These are phyloP conservation scores for Aspergillus tubingensis DNA, from an alignment of 2,329 filamentous ascomycete species.

Conservation along the genomic window DNA sequence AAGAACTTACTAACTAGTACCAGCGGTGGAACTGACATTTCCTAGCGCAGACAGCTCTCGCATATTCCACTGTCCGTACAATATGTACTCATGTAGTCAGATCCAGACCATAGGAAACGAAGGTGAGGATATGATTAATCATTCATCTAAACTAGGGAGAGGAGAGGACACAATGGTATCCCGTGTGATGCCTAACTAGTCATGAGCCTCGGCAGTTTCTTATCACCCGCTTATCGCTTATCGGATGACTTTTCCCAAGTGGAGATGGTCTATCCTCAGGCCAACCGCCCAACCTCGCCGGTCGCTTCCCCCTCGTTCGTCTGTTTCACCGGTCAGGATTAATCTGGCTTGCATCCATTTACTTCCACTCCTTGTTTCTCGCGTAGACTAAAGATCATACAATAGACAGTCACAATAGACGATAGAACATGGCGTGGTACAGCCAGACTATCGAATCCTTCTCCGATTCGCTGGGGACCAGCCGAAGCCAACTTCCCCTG, in stretches of 20 bases:
- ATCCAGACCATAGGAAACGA: too few relatives aligned
- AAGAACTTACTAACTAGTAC: too few relatives aligned
- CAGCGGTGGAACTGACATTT: too few relatives aligned
- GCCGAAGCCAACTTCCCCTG: slow-evolving; percentile 33
- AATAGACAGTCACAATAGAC: not conserved
- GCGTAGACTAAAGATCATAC: not conserved
- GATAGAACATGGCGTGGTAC: slow-evolving; percentile 35
- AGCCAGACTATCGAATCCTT: slow-evolving; percentile 37
- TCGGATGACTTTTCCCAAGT: not conserved
- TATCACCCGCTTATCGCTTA: not conserved
- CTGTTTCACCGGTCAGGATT: not conserved
- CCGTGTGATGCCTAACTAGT: too few relatives aligned
- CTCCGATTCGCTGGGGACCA: slow-evolving; percentile 34
- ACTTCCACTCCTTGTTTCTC: too few relatives aligned
- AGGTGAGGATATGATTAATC: too few relatives aligned
- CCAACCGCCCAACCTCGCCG: not conserved
- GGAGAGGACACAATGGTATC: too few relatives aligned
- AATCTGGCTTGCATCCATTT: not conserved
- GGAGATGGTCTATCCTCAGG: not conserved
- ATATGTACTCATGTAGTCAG: too few relatives aligned
- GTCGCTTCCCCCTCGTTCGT: not conserved
- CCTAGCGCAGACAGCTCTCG: too few relatives aligned
- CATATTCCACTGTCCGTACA: too few relatives aligned
- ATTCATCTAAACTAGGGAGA: too few relatives aligned
- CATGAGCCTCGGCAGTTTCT: not conserved